phyloP scores from a whole-genome alignment of 179 eudicot genomes.

The Monotropa hypopitys region DNA sequence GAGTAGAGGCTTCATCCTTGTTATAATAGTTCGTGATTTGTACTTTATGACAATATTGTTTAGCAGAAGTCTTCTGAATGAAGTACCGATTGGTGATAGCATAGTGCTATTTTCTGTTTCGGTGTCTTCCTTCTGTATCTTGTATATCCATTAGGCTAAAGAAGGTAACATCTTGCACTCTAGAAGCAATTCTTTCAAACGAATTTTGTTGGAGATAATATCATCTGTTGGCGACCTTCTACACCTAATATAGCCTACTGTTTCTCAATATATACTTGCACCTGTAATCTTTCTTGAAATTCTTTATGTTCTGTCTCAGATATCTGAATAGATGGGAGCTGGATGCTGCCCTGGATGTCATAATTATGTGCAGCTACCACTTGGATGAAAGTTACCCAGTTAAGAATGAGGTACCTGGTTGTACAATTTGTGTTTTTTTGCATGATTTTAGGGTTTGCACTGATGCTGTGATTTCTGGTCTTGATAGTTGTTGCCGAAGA shows the following conservation, averaged over 20 bases:
- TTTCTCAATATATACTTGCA: not conserved
- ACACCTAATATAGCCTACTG: not conserved
- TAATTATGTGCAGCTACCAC: slow-evolving; percentile 97
- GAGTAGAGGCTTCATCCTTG: not conserved
- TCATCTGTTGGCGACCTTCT: not conserved
- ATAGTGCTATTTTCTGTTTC: not conserved
- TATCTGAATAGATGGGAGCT: slow-evolving; percentile 88
- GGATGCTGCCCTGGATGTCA: slow-evolving; percentile 91
- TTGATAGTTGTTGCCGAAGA: slow-evolving; percentile 5
- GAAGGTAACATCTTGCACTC: not conserved
- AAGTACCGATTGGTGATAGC: not conserved
- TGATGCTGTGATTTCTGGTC: slow-evolving; percentile 10
- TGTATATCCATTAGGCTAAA: not conserved
- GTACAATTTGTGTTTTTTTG: not conserved
- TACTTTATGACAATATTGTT: not conserved
- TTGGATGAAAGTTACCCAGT: slow-evolving; percentile 53
- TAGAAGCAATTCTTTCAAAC: not conserved
- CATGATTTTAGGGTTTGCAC: not conserved
- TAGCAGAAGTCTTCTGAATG: slow-evolving; percentile 1
- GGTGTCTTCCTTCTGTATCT: not conserved
- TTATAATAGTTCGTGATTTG: not conserved
- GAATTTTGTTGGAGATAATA: not conserved
- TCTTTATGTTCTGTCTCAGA: slow-evolving; percentile 24
- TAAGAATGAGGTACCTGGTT: slow-evolving; percentile 49
- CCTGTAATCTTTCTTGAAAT: not conserved